Base-by-base conservation (phyloP, 2,329 filamentous ascomycete genomes). In the Tympanopsis confertula region DNA sequence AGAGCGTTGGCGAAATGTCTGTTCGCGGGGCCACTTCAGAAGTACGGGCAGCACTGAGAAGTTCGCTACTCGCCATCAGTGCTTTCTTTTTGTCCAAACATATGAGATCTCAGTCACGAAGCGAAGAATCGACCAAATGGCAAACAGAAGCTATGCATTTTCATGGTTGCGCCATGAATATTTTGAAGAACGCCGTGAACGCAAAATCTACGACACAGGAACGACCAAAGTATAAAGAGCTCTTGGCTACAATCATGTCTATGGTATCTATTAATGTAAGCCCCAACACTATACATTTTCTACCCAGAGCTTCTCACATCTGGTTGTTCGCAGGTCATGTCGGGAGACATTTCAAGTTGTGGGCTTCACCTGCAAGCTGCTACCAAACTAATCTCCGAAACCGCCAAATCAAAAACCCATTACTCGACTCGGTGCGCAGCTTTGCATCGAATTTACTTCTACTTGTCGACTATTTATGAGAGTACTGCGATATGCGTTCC, bases 151-250 rank as follows among this genome's bases (percentile, higher is more conserved):
- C 36, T 12, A 42, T 14, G 10, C 41, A 28, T 35, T 46, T 35
- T 33, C 41, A 33, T 12, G 39, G 44, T 4, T 41, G 43, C 14
- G 47, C 49, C 1, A 50, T 51, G 10, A 36, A 38, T 4, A 22
- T 49, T 1, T 24, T 52, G 2, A 51, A 51, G 13, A 26, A 47
- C 2, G 41, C 45, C 1, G 47, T 51, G 2, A 44, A 48, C 33
- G 39, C 22, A 10, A 47, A 2, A 39, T 43, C 5, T 20, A 38
- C 0, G 19, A 37, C 2, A 33, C 37, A 26, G 7, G 22, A 26
- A 5, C 36, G 20, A n/a, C 47, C 49, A 3, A 51, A 47, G 20
- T 52, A 52, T 17, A 52, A 52, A n/a, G 50, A 51, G n/a, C 47
- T 48, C 15, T 35, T 51, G 2, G 50, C 50, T 1, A 51, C 49